Evolutionary conservation across 208 protist species (phyloP).

Genomic region (Trypanosoma lewisi): DNA sequence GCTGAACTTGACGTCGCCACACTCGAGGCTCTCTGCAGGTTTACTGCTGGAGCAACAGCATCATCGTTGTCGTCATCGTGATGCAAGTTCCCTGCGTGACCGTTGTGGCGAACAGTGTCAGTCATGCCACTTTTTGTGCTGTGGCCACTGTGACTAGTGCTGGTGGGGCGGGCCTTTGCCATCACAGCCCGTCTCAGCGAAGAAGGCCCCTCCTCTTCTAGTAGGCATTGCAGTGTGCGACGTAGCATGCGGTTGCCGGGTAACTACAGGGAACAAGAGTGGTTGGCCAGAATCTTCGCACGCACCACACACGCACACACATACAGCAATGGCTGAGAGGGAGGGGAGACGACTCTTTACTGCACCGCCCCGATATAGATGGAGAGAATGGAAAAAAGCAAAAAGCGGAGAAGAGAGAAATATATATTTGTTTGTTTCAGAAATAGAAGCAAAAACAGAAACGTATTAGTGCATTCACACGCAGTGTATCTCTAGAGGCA

Average conservation of each 20-base stretch:
- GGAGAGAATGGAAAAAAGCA: not conserved
- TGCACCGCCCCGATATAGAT: not conserved
- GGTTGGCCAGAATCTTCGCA: slow-evolving; percentile 4
- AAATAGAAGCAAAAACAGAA: too few species aligned
- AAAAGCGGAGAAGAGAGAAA: slow-evolving; percentile 8
- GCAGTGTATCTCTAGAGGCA: too few species aligned
- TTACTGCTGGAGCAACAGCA: not conserved
- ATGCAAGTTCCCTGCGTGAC: not conserved
- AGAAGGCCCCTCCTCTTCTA: slow-evolving; percentile 27
- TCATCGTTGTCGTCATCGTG: too few species aligned
- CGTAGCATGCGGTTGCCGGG: slow-evolving; percentile 18
- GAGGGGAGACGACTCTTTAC: not conserved
- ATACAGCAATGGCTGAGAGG: not conserved
- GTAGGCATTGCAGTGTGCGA: slow-evolving; percentile 30
- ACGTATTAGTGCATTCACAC: too few species aligned
- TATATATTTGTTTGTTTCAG: too few species aligned
- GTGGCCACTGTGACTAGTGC: not conserved
- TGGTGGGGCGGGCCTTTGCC: slow-evolving; percentile 20
- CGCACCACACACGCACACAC: not conserved
- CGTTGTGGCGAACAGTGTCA: not conserved
- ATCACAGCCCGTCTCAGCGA: slow-evolving; percentile 28
- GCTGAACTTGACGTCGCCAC: not conserved
- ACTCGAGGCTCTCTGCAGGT: not conserved
- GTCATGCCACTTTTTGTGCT: not conserved
- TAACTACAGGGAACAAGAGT: not conserved